phyloP scores from a whole-genome alignment of 495 filamentous ascomycete species.

The Letharia columbiana region DNA sequence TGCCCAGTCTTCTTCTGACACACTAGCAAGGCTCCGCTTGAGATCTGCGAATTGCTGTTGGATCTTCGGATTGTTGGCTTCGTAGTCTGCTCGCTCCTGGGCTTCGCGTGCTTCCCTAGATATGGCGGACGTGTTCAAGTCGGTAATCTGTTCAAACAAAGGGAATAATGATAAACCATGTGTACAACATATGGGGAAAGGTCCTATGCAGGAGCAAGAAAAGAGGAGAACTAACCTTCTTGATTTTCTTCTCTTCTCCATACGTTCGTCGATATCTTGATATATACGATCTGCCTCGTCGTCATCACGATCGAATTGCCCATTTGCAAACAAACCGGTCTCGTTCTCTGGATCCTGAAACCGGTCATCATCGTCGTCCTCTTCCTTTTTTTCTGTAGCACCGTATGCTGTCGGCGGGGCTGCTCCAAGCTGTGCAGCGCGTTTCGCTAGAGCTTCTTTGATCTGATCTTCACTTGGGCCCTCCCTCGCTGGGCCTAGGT shows the following conservation, averaged over 20 bases:
- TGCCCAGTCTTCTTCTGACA: constrained; percentile 96
- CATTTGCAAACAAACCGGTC: constrained; percentile 87
- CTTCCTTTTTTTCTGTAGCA: constrained; percentile 62
- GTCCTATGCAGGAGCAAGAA: constrained; percentile 18
- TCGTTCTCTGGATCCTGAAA: constrained; percentile 97
- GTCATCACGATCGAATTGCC: constrained; percentile 90
- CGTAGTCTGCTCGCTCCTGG: constrained; percentile 87
- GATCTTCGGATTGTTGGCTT: constrained; percentile 95
- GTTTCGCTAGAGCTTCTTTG: constrained; percentile 89
- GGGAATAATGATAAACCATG: constrained; percentile 61
- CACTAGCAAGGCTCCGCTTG: constrained; percentile 76
- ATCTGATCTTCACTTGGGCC: constrained; percentile 97
- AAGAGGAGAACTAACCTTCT: constrained; percentile 69
- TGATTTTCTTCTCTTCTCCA: constrained; percentile 76
- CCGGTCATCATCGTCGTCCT: constrained; percentile 72
- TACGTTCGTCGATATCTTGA: constrained; percentile 88
- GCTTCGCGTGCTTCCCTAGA: constrained; percentile 92
- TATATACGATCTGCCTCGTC: constrained; percentile 97
- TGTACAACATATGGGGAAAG: constrained; percentile 32
- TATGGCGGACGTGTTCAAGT: constrained; percentile 55
- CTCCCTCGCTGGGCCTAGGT: constrained; percentile 92
- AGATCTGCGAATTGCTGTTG: constrained; percentile 96
- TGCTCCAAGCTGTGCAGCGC: constrained; percentile 72
- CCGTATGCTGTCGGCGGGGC: constrained; percentile 77
- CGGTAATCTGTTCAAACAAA: constrained; percentile 77